Percentiles rank a stretch among this genome's conserved stretches.
phyloP scores from a whole-genome alignment of 805 yeast genomes.

The Ogataea angusta region DNA sequence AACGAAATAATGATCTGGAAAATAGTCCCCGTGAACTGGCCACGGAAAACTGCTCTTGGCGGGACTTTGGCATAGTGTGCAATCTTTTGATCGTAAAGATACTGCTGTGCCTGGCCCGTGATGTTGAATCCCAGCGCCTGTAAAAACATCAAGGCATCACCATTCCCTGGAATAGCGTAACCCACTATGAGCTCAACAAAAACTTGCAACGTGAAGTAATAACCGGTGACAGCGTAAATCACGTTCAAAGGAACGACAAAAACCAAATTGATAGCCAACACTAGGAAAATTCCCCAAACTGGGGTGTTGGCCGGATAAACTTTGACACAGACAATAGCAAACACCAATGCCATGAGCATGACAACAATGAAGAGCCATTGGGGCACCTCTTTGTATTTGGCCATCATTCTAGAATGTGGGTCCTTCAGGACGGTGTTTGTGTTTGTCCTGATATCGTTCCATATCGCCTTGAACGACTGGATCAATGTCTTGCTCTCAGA shows the following conservation, averaged over 20 bases:
- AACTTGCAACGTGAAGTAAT: constrained; percentile 55
- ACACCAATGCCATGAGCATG: constrained; percentile 42
- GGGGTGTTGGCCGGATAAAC: constrained; percentile 53
- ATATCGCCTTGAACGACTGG: constrained; percentile 35
- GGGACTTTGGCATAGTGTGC: constrained; percentile 66
- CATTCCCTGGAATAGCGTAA: constrained; percentile 58
- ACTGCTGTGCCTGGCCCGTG: constrained; percentile 51
- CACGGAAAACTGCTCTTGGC: constrained; percentile 57
- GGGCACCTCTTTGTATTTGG: constrained; percentile 63
- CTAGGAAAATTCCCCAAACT: constrained; percentile 59
- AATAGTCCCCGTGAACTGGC: constrained; percentile 43
- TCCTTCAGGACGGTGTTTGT: constrained; percentile 25
- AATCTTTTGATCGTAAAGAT: constrained; percentile 54
- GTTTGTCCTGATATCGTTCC: constrained; percentile 23
- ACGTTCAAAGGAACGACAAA: constrained; percentile 62
- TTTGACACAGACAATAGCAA: constrained; percentile 38
- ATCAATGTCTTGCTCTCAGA: constrained; percentile 38
- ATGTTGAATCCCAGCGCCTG: constrained; percentile 58
- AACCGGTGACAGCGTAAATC: constrained; percentile 61
- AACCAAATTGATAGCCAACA: constrained; percentile 49
- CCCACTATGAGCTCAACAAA: constrained; percentile 64
- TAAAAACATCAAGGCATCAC: constrained; percentile 60
- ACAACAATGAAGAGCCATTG: constrained; percentile 62
- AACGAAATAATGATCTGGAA: constrained; percentile 44
- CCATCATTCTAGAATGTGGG: constrained; percentile 45